These are phyloP conservation scores for Cercospora sp. DNA, from an alignment of 2,329 filamentous ascomycete species.

Conservation along the genomic window DNA sequence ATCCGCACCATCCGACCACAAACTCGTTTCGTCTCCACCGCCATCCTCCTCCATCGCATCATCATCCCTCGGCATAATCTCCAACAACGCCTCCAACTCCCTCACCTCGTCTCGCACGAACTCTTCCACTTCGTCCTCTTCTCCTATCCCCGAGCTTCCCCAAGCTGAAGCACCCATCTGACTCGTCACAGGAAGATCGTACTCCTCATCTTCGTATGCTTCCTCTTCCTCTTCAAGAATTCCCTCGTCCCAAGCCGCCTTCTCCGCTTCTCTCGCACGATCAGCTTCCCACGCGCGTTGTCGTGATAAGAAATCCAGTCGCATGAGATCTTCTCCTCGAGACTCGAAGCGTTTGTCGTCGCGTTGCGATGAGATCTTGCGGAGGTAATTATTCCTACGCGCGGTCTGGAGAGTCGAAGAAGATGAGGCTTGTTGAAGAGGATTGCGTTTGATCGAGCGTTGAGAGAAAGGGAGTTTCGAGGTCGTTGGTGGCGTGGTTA, in stretches of 20 bases:
- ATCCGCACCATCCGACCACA: slow-evolving; percentile 60
- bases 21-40: slow-evolving; percentile 35
- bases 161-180: slow-evolving; percentile 7
- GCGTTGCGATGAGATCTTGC: slow-evolving; percentile 52
- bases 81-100: slow-evolving; percentile 49
- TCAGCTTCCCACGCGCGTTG: slow-evolving; percentile 50
- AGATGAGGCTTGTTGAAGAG: background rate
- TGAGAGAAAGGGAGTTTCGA: slow-evolving; percentile 14
- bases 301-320: slow-evolving; percentile 48
- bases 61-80: slow-evolving; percentile 42
- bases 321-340: slow-evolving; percentile 52
- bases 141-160: background rate
- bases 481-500: background rate
- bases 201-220: slow-evolving; percentile 25
- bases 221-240: slow-evolving; percentile 31
- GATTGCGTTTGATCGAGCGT: slow-evolving; percentile 12
- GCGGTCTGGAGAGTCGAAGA: background rate
- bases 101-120: slow-evolving; percentile 46
- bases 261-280: slow-evolving; percentile 44
- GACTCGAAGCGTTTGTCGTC: slow-evolving; percentile 51
- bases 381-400: slow-evolving; percentile 67
- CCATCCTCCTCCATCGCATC: slow-evolving; percentile 20
- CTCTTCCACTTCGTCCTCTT: slow-evolving; percentile 41
- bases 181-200: slow-evolving; percentile 22
- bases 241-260: slow-evolving; percentile 24